Evolutionary conservation across 2,329 filamentous ascomycete genomes (phyloP).

Genomic region (Byssoonygena ceratinophila): DNA sequence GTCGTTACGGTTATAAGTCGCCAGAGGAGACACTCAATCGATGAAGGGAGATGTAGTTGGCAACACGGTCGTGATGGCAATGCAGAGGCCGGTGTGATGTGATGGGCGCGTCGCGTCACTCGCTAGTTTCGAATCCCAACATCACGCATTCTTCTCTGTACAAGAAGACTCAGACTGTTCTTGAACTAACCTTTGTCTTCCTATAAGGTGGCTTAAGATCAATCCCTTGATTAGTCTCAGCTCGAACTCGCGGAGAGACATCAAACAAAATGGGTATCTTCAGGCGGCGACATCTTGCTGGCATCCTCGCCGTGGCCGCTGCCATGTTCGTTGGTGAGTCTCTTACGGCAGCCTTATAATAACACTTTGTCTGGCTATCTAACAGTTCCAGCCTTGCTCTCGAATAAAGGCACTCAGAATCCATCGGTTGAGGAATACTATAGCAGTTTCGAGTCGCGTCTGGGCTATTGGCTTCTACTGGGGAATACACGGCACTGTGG

Average conservation of each 20-base stretch:
- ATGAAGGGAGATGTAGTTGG: constrained; percentile 1
- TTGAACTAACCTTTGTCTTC: too few species aligned
- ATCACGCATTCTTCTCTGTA: not conserved
- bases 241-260: not conserved
- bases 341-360: not conserved
- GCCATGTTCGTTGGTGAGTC: not conserved
- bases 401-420: not conserved
- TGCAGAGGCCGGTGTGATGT: not conserved
- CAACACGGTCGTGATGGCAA: not conserved
- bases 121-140: too few species aligned
- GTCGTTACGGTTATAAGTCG: not conserved
- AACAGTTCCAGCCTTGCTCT: not conserved
- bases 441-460: constrained; percentile 23
- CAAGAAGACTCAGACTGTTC: too few species aligned
- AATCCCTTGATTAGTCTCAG: not conserved
- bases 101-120: not conserved
- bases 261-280: not conserved
- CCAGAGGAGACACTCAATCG: not conserved
- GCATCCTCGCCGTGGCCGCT: not conserved
- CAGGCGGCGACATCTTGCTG: not conserved
- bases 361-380: not conserved
- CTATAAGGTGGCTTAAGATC: too few species aligned
- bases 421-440: constrained; percentile 2
- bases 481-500: constrained; percentile 44
- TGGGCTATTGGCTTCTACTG: constrained; percentile 31